Base-by-base conservation (phyloP, 768 basidiomycete species). In the Fistulinella prunicolor region DNA sequence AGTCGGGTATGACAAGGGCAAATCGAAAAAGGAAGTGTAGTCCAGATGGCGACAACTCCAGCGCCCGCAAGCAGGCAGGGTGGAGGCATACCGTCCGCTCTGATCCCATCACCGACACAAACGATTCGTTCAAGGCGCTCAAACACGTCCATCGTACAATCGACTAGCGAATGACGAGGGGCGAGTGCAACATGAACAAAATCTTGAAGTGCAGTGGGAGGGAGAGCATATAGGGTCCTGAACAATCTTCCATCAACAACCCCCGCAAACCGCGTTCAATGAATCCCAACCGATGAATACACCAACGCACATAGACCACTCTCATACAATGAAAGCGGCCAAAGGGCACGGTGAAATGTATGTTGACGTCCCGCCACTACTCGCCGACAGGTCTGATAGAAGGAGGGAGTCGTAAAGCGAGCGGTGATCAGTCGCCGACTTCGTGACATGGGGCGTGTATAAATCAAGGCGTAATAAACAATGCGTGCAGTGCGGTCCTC, bases 351-450 rank as follows among this genome's bases (percentile, higher is more conserved):
- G 65, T n/a, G n/a, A n/a, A n/a, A n/a, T n/a, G n/a, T n/a, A n/a
- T n/a, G n/a, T n/a, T 54, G 57, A 59, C 41, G 55, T 60, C 55
- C 65, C 57, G 50, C 57, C 55, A 58, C 42, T 47, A 52, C 54
- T 60, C 46, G 47, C 53, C 35, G 46, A 41, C 42, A 48, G 42
- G 53, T 55, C 56, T 53, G 60, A 30, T 36, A 40, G 41, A 38
- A 20, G 24, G 41, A 41, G 51, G 13, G 30, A 12, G 54, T 55
- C 63, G 58, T 58, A 52, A 64, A 68, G 60, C 56, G 56, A 56
- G 66, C 73, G 70, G 60, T 75, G 77, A 77, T 79, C 73, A 79
- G 66, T 58, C 74, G 71, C 70, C 53, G 59, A 51, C 63, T 61
- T 54, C 48, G 50, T 56, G 58, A 59, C 47, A 54, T 47, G 61